Evolutionary conservation across 2,329 filamentous ascomycete genomes (phyloP), one percentile per base, ranked within the genome.

Genomic region (Corinectria fuckeliana): DNA sequence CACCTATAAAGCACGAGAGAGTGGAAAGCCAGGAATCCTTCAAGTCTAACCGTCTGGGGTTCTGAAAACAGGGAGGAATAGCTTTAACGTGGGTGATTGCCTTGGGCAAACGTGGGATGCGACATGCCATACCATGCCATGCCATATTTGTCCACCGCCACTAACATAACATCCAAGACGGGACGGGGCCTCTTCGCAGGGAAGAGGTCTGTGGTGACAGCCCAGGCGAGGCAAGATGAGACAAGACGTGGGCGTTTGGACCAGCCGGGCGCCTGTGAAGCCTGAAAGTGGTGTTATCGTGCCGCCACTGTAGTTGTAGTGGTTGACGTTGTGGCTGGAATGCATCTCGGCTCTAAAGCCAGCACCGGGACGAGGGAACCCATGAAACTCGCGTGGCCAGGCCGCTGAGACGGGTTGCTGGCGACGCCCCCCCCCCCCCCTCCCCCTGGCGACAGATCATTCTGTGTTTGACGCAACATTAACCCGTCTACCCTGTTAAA

Each of bases 371-470:
- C 21, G 13, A 30, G 16, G 30, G 34, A 57, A 47, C 44, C 44
- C 44, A 36, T 48, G 48, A 59, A 58, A 61, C 61, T 56, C 61
- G 62, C 56, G 57, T 65, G 65, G 63, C 67, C 47, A 50, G 49
- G 55, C 65, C 57, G 55, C 65, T 56, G 65, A 69, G 65, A 69
- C 51, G 66, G 32, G 10, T 34, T 28, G 38, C 32, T 25, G 8
- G 21, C 18, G 38, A 39, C 16, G 21, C 51, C 23, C 20, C 30
- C n/a, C n/a, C n/a, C n/a, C n/a, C n/a, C 14, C 41, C 25, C 20
- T 30, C 8, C 18, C 44, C 26, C 28, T 48, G 44, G 28, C 44
- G 44, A n/a, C 28, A 48, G 44, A 48, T 48, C 18, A 48, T 32
- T 20, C 10, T n/a, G 23, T 25, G 18, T 42, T 42, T 42, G 20